phyloP scores from a whole-genome alignment of 768 basidiomycete genomes.

The Tylopilus intermedius region DNA sequence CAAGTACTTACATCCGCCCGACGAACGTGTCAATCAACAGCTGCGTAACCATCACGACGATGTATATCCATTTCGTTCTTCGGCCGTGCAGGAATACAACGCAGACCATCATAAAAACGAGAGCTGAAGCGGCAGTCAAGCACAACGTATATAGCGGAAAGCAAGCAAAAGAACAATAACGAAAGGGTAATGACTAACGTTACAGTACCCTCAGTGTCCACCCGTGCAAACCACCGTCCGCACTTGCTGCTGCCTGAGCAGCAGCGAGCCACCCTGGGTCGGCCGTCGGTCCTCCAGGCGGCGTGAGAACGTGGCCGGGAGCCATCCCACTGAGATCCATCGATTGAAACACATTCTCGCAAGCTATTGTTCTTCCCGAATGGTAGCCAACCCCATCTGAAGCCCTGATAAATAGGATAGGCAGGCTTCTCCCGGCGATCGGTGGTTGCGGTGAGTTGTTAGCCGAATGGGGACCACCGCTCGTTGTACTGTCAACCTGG shows the following conservation, averaged over 20 bases:
- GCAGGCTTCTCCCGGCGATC: slow-evolving; percentile 67
- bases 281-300: slow-evolving; percentile 40
- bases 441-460: slow-evolving; percentile 38
- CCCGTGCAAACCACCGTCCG: slow-evolving; percentile 63
- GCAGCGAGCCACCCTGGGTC: slow-evolving; percentile 72
- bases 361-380: slow-evolving; percentile 77
- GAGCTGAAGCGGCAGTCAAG: slow-evolving; percentile 12
- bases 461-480: slow-evolving; percentile 19
- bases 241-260: slow-evolving; percentile 62
- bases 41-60: slow-evolving; percentile 26
- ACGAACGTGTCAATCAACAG: slow-evolving; percentile 27
- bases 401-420: slow-evolving; percentile 75
- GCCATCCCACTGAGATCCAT: slow-evolving; percentile 56
- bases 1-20: neutral
- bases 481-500: slow-evolving; percentile 25
- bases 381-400: slow-evolving; percentile 87
- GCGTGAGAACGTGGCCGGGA: slow-evolving; percentile 41
- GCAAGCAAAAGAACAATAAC: slow-evolving; percentile 26
- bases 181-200: slow-evolving; percentile 20
- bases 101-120: slow-evolving; percentile 14
- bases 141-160: slow-evolving; percentile 26
- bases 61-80: slow-evolving; percentile 16
- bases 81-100: neutral
- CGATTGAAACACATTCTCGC: slow-evolving; percentile 72
- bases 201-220: slow-evolving; percentile 82